phyloP scores from a whole-genome alignment of 768 basidiomycete species.

The Pisolithus marmoratus region DNA sequence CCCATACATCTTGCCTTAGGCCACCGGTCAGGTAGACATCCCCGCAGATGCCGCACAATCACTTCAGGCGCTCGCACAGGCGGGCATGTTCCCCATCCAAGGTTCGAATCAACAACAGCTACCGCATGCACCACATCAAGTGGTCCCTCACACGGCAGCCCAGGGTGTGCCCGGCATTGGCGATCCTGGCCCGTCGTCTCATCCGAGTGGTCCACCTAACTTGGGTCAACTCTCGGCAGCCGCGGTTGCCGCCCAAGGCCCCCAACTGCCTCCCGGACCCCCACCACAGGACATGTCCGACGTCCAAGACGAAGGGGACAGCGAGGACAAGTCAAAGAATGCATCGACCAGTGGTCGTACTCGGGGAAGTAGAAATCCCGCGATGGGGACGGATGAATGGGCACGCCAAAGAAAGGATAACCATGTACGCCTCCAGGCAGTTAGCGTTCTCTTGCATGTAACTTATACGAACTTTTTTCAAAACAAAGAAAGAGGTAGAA shows the following conservation, averaged over 20 bases:
- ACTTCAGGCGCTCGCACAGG: slow-evolving; percentile 48
- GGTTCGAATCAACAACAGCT: slow-evolving; percentile 25
- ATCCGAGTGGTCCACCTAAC: slow-evolving; percentile 62
- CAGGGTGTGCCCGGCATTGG: slow-evolving; percentile 47
- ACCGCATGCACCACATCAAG: slow-evolving; percentile 32
- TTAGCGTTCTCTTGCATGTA: not conserved
- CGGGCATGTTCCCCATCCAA: slow-evolving; percentile 27
- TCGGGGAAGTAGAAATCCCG: slow-evolving; percentile 50
- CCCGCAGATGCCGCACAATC: slow-evolving; percentile 61
- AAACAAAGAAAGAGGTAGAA: slow-evolving; percentile 91
- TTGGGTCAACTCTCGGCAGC: slow-evolving; percentile 51
- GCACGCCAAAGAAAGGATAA: slow-evolving; percentile 76
- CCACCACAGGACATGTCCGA: slow-evolving; percentile 18
- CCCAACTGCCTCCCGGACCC: slow-evolving; percentile 12
- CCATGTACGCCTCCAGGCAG: slow-evolving; percentile 46
- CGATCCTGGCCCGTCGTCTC: slow-evolving; percentile 69
- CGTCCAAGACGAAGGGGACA: slow-evolving; percentile 22
- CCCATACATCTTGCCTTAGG: slow-evolving; percentile 23
- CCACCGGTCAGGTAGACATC: slow-evolving; percentile 41
- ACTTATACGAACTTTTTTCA: not conserved
- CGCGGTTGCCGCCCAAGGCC: slow-evolving; percentile 42
- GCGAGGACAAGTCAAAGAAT: slow-evolving; percentile 17
- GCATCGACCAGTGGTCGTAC: slow-evolving; percentile 32
- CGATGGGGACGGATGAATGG: slow-evolving; percentile 77
- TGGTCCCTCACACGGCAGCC: slow-evolving; percentile 12